Evolutionary conservation across 192 early-diverging fungal genomes (phyloP), one percentile per base, ranked within the genome.

Genomic region (Polychytrium aggregatum): DNA sequence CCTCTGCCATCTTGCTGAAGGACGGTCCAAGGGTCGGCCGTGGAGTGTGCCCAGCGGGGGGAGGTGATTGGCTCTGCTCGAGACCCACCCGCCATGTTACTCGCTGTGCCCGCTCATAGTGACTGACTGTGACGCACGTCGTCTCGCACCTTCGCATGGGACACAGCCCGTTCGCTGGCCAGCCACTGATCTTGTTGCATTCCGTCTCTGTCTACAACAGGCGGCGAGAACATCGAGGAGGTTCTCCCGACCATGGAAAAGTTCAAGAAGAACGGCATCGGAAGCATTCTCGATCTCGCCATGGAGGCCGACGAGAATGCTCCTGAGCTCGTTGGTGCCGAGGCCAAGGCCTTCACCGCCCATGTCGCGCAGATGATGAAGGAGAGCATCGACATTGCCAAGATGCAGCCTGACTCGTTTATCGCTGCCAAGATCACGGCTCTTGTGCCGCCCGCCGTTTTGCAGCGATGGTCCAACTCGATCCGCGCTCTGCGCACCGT

Each of bases 341-440:
- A 53, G 13, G 61, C 68, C 4, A 57, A 62, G 29, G 53, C 64
- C 17, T 45, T 51, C 2, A 39, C 87, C 28, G 82, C 82, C 37
- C 63, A 76, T 14, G 71, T 87, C 48, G 71, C 78, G 8, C 63
- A 70, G 26, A 65, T 78, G 67, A 83, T 82, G 58, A 71, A 76
- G 41, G 70, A 86, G 36, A 78, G 80, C 51, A 76, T 90, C 57
- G 62, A 82, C 26, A 85, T 84, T 44, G 87, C 84, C 18, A 45
- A 55, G 56, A 48, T 71, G 58, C 67, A 76, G 41, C 71, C 79
- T 0, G 76, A 79, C 29, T 76, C 76, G 38, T 90, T 92, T 69
- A 78, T 85, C 14, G 92, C 92, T 9, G 56, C 85, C 59, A 97
- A 97, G 59, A 58, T 97, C 31, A 91, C 92, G 29, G 88, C 86